Evolutionary conservation across 352 stramenopile species (phyloP), one percentile per base, ranked within the genome.

Genomic region (Stramenopiles sp.): DNA sequence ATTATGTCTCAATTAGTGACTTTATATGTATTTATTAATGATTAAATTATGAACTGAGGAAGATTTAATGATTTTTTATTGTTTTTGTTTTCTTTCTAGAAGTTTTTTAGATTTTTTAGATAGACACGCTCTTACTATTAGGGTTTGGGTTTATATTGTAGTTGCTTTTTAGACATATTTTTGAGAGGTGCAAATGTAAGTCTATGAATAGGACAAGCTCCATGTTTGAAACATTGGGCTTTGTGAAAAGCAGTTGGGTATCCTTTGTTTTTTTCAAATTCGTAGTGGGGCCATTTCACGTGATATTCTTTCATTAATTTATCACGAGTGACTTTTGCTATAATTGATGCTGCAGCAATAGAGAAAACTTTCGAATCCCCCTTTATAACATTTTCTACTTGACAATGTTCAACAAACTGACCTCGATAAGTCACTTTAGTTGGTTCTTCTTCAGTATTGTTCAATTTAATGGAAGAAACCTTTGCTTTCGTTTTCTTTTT

Each of bases 281-380:
- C 62, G 50, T 91, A 96, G 32, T 66, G 44, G 19, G 81, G 81
- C 57, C 74, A 95, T 43, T 79, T 46, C 28, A 50, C 49, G 48
- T 91, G 61, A 48, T 87, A 85, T 35, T 68, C 59, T 37, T 76
- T 51, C 81, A 97, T 97, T 28, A 95, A 47, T n/a, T 76, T 59
- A 57, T 96, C 83, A 35, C 85, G 60, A 15, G 74, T 89, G 8
- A 96, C 83, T 51, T 97, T 97, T 34, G 83, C 83, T 29, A 97
- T 66, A 44, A 97, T 81, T 23, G 68, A 90, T n/a, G 85, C 85
- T 8, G 81, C 84, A 0, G 74, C 83, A 44, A 97, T 95, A 39
- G 57, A 64, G 55, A 76, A 94, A 32, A 93, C 71, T 45, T 71
- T 79, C 17, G 53, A 58, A 56, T 97, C 81, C 24, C 85, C 85